Evolutionary conservation across 176 grass and related monocot genomes (phyloP).

Genomic region (Oropetium thomaeum): DNA sequence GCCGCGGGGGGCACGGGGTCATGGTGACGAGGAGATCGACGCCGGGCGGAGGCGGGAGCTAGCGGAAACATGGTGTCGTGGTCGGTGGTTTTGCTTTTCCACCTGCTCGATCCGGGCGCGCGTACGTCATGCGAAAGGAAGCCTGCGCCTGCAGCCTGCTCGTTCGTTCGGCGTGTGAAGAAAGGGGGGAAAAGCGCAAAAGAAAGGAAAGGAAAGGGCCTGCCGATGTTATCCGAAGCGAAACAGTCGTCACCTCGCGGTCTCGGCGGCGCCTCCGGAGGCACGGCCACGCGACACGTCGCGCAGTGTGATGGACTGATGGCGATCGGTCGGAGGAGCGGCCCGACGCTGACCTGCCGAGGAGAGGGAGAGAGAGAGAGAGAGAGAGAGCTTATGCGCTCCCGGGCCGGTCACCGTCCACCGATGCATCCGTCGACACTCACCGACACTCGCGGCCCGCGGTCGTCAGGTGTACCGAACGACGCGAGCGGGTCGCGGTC

Average conservation of each 20-base stretch:
- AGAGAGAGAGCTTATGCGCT: too few relatives aligned
- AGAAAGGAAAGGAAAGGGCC: not conserved
- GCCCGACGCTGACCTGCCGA: too few relatives aligned
- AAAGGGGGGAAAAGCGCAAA: not conserved
- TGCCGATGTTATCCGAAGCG: conserved; percentile 6
- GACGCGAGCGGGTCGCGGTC: conserved; percentile 7
- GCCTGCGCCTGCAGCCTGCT: too few relatives aligned
- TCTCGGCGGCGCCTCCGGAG: not conserved
- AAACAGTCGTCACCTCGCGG: conserved; percentile 1
- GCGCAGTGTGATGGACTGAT: too few relatives aligned
- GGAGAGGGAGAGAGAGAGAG: too few relatives aligned
- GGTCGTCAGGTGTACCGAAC: conserved; percentile 31
- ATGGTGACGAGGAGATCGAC: not conserved
- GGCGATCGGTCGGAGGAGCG: too few relatives aligned
- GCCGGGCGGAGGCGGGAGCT: too few relatives aligned
- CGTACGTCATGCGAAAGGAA: too few relatives aligned
- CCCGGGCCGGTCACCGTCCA: not conserved
- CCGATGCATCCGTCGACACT: conserved; percentile 19
- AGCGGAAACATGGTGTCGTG: too few relatives aligned
- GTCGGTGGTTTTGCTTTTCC: too few relatives aligned
- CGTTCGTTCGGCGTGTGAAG: not conserved
- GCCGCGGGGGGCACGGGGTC: not conserved
- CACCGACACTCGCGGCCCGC: conserved; percentile 26
- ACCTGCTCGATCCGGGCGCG: too few relatives aligned
- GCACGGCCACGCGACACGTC: conserved; percentile 22